Percentiles rank a stretch among this genome's conserved stretches.
These are phyloP conservation scores for Chrysanthemum makinoi DNA, from an alignment of 129 eudicot genomes.

Conservation along the genomic window DNA sequence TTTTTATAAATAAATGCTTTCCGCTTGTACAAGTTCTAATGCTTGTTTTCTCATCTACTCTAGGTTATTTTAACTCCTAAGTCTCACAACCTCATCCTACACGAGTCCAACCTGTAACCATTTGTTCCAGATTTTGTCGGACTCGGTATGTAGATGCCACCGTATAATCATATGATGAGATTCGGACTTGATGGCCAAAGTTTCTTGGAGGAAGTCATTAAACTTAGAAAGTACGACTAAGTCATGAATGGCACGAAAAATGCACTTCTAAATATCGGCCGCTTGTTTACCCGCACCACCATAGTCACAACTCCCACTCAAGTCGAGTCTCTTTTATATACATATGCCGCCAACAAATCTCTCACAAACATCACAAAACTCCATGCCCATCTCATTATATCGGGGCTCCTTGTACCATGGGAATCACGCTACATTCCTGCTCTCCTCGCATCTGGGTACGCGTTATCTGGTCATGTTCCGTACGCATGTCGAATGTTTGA, in stretches of 20 bases:
- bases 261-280: constrained; percentile 38
- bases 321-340: constrained; percentile 50
- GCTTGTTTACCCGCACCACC: constrained; percentile 39
- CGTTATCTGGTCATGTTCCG: constrained; percentile 35
- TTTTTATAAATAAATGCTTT: neutral
- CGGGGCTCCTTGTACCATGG: constrained; percentile 42
- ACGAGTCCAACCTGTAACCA: too few relatives aligned
- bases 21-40: constrained; percentile 2
- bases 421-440: constrained; percentile 43
- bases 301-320: constrained; percentile 29
- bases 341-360: constrained; percentile 50
- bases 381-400: constrained; percentile 52
- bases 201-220: neutral
- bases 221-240: neutral
- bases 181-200: neutral
- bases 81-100: neutral
- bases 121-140: too few relatives aligned
- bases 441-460: constrained; percentile 54
- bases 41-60: neutral
- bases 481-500: constrained; percentile 65
- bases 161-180: neutral
- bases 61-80: neutral
- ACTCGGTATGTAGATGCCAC: neutral
- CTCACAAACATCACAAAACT: constrained; percentile 53
- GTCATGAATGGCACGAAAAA: constrained; percentile 50